Conservation (phyloP, 176 grass and related monocot genomes). For the Paspalum notatum region DNA sequence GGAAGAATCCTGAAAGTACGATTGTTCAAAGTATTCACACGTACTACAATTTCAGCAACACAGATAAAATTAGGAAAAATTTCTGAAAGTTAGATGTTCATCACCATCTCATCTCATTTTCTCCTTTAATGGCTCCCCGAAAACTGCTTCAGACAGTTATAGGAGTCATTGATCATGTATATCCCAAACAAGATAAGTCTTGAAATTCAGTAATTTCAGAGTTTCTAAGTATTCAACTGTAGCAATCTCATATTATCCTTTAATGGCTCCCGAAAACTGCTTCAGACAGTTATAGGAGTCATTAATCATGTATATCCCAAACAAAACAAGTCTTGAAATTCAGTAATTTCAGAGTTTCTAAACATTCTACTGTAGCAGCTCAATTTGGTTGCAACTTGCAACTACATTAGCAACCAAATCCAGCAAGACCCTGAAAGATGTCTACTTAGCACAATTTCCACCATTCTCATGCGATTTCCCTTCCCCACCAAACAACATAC, state of each 20-base stretch:
- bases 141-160: not conserved
- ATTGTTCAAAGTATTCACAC: not conserved
- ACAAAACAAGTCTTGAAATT: not conserved
- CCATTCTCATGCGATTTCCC: no score
- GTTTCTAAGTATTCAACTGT: no score
- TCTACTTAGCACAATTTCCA: no score
- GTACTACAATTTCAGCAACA: not conserved
- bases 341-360: not conserved
- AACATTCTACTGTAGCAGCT: not conserved
- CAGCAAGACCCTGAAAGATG: slow-evolving; percentile 39
- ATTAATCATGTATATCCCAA: not conserved
- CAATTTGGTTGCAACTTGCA: not conserved
- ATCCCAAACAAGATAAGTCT: not conserved
- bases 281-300: not conserved
- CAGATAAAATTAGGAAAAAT: no score
- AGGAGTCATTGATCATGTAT: not conserved
- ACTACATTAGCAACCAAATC: slow-evolving; percentile 5
- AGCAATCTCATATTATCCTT: no score
- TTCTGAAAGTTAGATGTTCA: no score
- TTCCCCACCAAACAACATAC: no score
- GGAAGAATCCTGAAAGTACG: not conserved
- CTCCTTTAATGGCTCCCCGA: no score
- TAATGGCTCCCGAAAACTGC: no score
- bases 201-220: not conserved
- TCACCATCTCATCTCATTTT: no score